Evolutionary conservation across 164 flowering plant species (phyloP), one percentile per base, ranked within the genome.

Genomic region (Chimonanthus salicifolius): DNA sequence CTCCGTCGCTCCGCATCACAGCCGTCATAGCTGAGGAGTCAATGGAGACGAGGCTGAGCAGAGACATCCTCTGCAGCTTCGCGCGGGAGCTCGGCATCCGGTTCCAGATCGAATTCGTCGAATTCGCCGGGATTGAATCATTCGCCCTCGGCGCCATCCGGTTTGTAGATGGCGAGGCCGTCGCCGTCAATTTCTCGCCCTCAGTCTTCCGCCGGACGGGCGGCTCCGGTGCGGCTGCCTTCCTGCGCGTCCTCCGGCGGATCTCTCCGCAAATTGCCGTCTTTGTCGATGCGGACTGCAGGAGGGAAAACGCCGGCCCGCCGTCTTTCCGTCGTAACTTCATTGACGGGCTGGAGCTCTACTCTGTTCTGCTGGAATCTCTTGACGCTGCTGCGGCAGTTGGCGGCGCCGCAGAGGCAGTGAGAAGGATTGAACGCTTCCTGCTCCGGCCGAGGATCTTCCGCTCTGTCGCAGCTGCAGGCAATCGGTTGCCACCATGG

Each of bases 301-400:
- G 85, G 80, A 62, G 72, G 62, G 89, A 82, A 6, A 46, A 7
- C 9, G 48, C 60, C 2, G 54, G 10, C 11, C 15, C 13, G 15
- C 70, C 70, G 10, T 64, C 64, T 3, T 20, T 5, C 69, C 20
- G 83, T 79, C 20, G 83, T 79, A 78, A 73, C 13, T 85, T 94
- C 72, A 80, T 87, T 5, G 81, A 78, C 58, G 85, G 90, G n/a
- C 79, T 94, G 4, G 90, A 89, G 72, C 88, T 83, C 78, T 94
- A 89, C 82, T 72, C 92, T n/a, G 72, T 84, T 50, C 49, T 92
- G 76, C 70, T 92, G n/a, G 94, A 92, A 74, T 90, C 97, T 11
- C 78, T 92, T 48, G 97, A 92, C 65, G 97, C 91, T 13, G 86
- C 88, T 3, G 71, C 74, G 68, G 68, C 79, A 7, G 67, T 82